Percentiles rank a stretch among this genome's conserved stretches.
Conservation (phyloP, 2,329 filamentous ascomycete genomes). For the Acarospora socialis region DNA sequence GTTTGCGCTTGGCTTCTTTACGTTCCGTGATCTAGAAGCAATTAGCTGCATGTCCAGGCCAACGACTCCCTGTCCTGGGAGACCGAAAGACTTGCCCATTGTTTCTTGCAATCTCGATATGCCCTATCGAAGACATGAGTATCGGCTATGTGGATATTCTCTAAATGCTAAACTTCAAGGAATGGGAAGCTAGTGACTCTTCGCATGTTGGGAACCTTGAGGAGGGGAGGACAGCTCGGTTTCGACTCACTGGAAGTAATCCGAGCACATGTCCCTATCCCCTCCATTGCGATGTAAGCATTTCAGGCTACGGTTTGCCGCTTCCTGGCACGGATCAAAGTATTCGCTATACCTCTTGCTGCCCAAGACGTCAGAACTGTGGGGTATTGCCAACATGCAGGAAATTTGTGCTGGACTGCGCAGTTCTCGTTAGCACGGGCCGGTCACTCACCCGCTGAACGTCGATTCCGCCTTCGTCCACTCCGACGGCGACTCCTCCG, state of each 20-base stretch:
- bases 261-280: constrained; percentile 75
- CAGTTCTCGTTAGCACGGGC: neutral
- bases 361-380: constrained; percentile 5
- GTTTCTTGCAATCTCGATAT: constrained; percentile 87
- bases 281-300: constrained; percentile 82
- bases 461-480: constrained; percentile 11
- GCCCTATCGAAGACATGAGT: constrained; percentile 40
- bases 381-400: constrained; percentile 4
- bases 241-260: constrained; percentile 77
- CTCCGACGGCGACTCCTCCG: constrained; percentile 7
- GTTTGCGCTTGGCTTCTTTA: constrained; percentile 31
- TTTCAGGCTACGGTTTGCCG: constrained; percentile 67
- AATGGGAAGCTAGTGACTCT: neutral
- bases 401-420: constrained; percentile 9
- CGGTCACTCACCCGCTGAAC: constrained; percentile 9
- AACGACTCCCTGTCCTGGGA: too few species aligned
- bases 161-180: neutral
- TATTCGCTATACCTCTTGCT: constrained; percentile 85
- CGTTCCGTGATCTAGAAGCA: constrained; percentile 30
- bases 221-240: neutral
- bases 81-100: constrained; percentile 67
- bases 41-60: too few species aligned
- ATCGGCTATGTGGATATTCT: neutral
- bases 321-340: constrained; percentile 91
- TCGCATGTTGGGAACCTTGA: neutral